A percentile compares a stretch with the other conserved stretches of the same genome.
phyloP scores from a whole-genome alignment of 1,139 yeast species.

The Kurtzmaniella quercitrusa region DNA sequence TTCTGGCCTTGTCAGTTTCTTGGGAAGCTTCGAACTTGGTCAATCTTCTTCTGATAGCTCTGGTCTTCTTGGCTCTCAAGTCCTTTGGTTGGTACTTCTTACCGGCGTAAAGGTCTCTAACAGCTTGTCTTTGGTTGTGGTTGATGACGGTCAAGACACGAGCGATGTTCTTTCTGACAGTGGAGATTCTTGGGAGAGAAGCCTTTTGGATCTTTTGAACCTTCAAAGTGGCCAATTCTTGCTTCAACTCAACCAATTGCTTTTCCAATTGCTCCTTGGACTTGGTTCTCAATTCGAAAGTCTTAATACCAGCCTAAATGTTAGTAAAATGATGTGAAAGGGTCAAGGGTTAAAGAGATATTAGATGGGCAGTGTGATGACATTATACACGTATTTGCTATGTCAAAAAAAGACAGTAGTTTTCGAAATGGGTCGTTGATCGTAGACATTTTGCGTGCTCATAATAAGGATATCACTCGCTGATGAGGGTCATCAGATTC shows the following conservation, averaged over 20 bases:
- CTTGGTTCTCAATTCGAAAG: slow-evolving; percentile 96
- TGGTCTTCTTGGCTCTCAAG: slow-evolving; percentile 98
- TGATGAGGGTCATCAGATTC: too few species aligned
- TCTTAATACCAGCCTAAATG: slow-evolving; percentile 80
- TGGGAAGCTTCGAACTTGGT: slow-evolving; percentile 80
- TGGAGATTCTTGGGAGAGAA: slow-evolving; percentile 90
- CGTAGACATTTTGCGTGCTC: too few species aligned
- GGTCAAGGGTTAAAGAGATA: neutral
- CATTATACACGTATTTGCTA: too few species aligned
- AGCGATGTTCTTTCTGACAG: slow-evolving; percentile 98
- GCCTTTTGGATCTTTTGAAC: slow-evolving; percentile 93
- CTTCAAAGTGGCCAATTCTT: slow-evolving; percentile 93
- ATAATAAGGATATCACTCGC: too few species aligned
- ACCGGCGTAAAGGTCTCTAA: slow-evolving; percentile 92
- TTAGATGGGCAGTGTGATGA: too few species aligned
- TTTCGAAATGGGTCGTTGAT: too few species aligned
- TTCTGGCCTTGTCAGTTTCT: slow-evolving; percentile 85
- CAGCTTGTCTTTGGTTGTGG: slow-evolving; percentile 94
- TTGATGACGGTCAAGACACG: slow-evolving; percentile 96
- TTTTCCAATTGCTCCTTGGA: slow-evolving; percentile 94
- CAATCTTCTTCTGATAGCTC: slow-evolving; percentile 98
- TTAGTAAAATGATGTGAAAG: too few species aligned
- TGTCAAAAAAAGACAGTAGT: too few species aligned
- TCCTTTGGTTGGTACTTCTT: slow-evolving; percentile 98
- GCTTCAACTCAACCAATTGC: slow-evolving; percentile 94